Base-by-base conservation (phyloP, 345 rosid species). In the Atalantia buxifolia region DNA sequence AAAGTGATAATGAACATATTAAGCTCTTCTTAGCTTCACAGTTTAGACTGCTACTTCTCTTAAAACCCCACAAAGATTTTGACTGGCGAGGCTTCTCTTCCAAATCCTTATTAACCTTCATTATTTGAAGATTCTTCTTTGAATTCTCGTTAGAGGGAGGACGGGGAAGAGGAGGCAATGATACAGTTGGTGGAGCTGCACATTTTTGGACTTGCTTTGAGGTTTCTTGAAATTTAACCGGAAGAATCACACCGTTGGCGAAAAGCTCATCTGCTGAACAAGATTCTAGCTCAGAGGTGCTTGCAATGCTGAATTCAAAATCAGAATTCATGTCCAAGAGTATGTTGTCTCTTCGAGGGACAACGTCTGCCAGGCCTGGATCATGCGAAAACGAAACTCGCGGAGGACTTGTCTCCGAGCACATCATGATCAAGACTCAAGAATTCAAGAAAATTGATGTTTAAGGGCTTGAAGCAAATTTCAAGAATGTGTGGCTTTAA, bases 231-330 rank as follows among this genome's bases (percentile, higher is more conserved):
- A 84, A 69, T 63, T 66, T 85, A 66, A 83, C 67, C 0, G 98
- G 96, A 77, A 90, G 92, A 86, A 94, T 90, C 88, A 90, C 88
- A 4, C 98, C 98, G 22, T 90, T 88, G 0, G 90, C 86, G 65
- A 94, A 94, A 63, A 94, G 86, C 78, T 92, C 95, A 1, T 93
- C 98, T 5, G 98, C 98, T 18, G 90, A 84, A 57, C 87, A 90
- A 57, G 91, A 88, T 69, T 86, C 78, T 64, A 79, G 88, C 18
- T 80, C 86, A 7, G 76, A 78, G 81, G 79, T 81, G 75, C 84
- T 82, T 59, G 85, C 82, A 55, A 78, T 73, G 78, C 79, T 85
- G 90, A 94, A 94, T 87, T 93, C 98, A 31, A 94, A 94, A 28
- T 92, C 97, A n/a, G 87, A 72, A 77, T 67, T 81, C 8, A 90